Percentiles rank a stretch among this genome's conserved stretches.
Evolutionary conservation across 768 basidiomycete genomes (phyloP).

Genomic region (Hygrocybe punicea): DNA sequence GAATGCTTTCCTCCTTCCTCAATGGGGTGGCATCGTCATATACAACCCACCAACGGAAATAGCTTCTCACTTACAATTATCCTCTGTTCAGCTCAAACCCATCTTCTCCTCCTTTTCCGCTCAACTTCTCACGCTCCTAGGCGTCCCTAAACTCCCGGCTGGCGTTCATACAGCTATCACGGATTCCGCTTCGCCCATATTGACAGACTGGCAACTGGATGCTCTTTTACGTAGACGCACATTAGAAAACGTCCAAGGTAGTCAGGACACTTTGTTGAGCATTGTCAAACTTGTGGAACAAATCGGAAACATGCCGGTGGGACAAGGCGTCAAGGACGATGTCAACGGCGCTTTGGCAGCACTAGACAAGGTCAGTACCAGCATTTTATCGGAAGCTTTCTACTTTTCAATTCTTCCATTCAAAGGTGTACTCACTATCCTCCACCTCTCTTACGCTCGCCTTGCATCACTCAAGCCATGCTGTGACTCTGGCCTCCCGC

Average conservation of each 20-base stretch:
- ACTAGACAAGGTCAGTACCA: slow-evolving; percentile 63
- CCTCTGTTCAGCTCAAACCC: slow-evolving; percentile 43
- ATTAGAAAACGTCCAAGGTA: slow-evolving; percentile 62
- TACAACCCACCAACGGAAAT: slow-evolving; percentile 52
- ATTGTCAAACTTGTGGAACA: slow-evolving; percentile 81
- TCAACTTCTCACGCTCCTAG: slow-evolving; percentile 79
- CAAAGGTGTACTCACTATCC: slow-evolving; percentile 41
- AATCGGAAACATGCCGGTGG: slow-evolving; percentile 91
- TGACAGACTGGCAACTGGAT: slow-evolving; percentile 80
- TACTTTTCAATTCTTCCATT: slow-evolving; percentile 1
- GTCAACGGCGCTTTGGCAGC: slow-evolving; percentile 66
- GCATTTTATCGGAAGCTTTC: not conserved
- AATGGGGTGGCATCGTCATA: slow-evolving; percentile 89
- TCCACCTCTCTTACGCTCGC: slow-evolving; percentile 42
- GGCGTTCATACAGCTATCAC: slow-evolving; percentile 34
- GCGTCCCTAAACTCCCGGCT: slow-evolving; percentile 61
- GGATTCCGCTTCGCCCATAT: slow-evolving; percentile 18
- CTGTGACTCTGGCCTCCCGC: slow-evolving; percentile 64
- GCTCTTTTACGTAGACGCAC: slow-evolving; percentile 68
- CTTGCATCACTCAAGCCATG: slow-evolving; percentile 58
- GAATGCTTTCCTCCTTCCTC: slow-evolving; percentile 82
- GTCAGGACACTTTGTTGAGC: slow-evolving; percentile 72
- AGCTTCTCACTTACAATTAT: slow-evolving; percentile 35
- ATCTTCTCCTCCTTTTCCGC: slow-evolving; percentile 62
- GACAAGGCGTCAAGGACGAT: slow-evolving; percentile 67